phyloP scores from a whole-genome alignment of 2,329 filamentous ascomycete genomes.

The Graphilbum sp. region DNA sequence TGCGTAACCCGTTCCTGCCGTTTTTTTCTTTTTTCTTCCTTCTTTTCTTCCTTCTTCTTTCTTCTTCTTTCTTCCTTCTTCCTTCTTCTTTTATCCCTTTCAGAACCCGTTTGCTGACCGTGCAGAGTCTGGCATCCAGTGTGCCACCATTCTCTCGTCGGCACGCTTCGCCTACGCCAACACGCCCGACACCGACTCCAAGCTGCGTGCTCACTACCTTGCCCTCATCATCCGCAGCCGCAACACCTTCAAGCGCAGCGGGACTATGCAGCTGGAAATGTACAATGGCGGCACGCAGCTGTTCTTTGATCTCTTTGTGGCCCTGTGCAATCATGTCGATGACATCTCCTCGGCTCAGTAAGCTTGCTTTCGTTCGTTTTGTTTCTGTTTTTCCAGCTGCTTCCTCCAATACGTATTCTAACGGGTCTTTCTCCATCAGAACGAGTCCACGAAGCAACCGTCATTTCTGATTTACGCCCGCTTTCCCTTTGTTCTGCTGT shows the following conservation, averaged over 20 bases:
- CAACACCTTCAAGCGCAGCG: conserved; percentile 79
- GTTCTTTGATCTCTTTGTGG: conserved; percentile 89
- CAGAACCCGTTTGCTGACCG: neutral
- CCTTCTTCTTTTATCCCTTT: neutral
- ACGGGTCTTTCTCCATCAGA: too few relatives aligned
- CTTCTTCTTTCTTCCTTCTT: too few relatives aligned
- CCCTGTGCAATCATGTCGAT: conserved; percentile 79
- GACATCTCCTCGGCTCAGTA: conserved; percentile 43
- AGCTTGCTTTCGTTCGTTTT: conserved; percentile 14
- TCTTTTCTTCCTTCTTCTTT: neutral
- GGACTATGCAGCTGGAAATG: conserved; percentile 95
- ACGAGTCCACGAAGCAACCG: conserved; percentile 31
- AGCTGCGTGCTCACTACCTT: conserved; percentile 77
- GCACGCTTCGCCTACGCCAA: conserved; percentile 83
- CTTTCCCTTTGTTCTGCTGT: neutral
- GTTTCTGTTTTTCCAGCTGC: neutral
- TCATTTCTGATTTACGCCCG: conserved; percentile 15
- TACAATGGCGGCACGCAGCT: conserved; percentile 64
- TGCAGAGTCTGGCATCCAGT: conserved; percentile 59
- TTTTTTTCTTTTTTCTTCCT: neutral
- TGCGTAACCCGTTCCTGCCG: conserved; percentile 19
- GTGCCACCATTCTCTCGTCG: conserved; percentile 68
- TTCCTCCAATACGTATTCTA: neutral
- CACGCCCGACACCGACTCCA: conserved; percentile 82
- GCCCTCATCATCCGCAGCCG: conserved; percentile 82